Percentiles rank a stretch among this genome's conserved stretches.
Conservation (phyloP, 768 basidiomycete species). For the Suillus americanus region DNA sequence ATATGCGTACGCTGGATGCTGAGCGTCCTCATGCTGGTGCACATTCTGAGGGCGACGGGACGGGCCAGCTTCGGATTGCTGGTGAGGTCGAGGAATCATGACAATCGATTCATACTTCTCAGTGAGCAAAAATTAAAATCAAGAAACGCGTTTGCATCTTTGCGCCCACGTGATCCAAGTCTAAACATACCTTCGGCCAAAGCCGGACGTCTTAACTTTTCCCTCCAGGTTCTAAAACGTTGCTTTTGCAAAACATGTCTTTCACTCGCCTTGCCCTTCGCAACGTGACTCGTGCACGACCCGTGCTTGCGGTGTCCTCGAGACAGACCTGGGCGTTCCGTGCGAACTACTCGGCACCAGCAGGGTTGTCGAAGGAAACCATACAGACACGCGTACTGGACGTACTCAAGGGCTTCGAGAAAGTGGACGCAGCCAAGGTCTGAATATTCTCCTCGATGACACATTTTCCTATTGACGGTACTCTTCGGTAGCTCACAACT, state of each 20-base stretch:
- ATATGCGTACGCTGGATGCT: not conserved
- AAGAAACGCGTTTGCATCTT: not conserved
- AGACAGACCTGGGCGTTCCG: conserved; percentile 28
- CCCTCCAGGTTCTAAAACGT: not conserved
- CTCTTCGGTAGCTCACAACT: conserved; percentile 55
- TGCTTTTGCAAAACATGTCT: conserved; percentile 27
- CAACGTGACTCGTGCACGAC: conserved; percentile 26
- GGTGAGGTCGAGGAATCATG: conserved; percentile 1
- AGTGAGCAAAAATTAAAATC: not conserved
- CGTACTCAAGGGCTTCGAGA: conserved; percentile 33
- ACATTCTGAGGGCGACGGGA: not conserved
- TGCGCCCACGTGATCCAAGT: not conserved
- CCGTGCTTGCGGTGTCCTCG: conserved; percentile 26
- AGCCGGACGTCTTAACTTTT: conserved; percentile 17
- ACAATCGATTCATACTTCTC: not conserved
- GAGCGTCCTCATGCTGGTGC: not conserved
- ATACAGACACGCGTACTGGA: conserved; percentile 26
- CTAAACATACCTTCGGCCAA: conserved; percentile 20
- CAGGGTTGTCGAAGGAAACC: conserved; percentile 22
- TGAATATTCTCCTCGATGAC: not conserved
- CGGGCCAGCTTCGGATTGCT: not conserved
- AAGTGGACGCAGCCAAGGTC: conserved; percentile 30
- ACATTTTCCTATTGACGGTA: conserved; percentile 33
- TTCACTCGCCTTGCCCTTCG: conserved; percentile 34
- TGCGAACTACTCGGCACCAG: conserved; percentile 29